Conservation (phyloP, 2,329 filamentous ascomycete species). For the Fusarium keratoplasticum region DNA sequence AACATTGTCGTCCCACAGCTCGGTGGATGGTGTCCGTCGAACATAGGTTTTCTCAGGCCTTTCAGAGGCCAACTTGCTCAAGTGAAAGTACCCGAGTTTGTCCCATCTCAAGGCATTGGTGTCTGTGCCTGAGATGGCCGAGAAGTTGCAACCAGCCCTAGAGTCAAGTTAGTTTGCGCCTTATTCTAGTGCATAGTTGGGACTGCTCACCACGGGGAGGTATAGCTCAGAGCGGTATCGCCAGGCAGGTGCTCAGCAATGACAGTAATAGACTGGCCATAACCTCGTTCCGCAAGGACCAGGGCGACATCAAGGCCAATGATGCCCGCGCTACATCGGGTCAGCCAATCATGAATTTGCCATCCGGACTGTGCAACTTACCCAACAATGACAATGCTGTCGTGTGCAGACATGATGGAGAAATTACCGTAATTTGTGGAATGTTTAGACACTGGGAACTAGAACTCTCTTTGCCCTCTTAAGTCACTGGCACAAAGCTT, state of each 20-base stretch:
- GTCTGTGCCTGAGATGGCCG: conserved; percentile 55
- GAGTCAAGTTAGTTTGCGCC: neutral
- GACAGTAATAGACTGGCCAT: conserved; percentile 49
- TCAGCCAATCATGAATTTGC: neutral
- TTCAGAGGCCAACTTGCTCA: conserved; percentile 49
- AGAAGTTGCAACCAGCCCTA: conserved; percentile 59
- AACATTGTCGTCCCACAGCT: conserved; percentile 55
- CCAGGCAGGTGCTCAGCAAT: conserved; percentile 56
- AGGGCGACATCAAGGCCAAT: conserved; percentile 54
- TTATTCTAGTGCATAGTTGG: neutral
- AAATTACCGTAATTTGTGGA: neutral
- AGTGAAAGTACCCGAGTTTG: conserved; percentile 51
- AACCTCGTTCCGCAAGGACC: conserved; percentile 50
- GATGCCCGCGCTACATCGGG: conserved; percentile 49
- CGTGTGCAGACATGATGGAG: neutral
- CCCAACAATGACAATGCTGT: conserved; percentile 42
- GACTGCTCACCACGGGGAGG: conserved; percentile 53
- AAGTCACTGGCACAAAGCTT: neutral
- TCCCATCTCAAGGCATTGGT: conserved; percentile 57
- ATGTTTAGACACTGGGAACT: neutral
- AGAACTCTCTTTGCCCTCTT: neutral
- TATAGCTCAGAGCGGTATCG: conserved; percentile 53
- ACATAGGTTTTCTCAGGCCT: conserved; percentile 49
- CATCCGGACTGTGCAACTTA: neutral
- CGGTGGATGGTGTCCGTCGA: conserved; percentile 51